Evolutionary conservation across 2,329 filamentous ascomycete species (phyloP).

Genomic region (Paracamarosporium sp.): DNA sequence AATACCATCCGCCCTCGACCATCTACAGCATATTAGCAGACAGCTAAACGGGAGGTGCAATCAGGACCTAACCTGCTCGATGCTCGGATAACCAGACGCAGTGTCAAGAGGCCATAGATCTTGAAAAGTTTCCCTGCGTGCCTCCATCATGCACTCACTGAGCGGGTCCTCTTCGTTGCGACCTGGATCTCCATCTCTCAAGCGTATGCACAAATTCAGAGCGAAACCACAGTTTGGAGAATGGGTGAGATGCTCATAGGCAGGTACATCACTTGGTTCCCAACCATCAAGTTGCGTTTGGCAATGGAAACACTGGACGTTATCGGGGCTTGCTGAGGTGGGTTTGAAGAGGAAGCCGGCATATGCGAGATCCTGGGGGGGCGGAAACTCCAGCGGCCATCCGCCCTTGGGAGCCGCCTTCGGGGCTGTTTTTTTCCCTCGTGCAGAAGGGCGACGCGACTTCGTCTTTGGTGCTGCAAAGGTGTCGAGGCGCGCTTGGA

Average conservation of each 20-base stretch:
- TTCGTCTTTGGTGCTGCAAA: conserved; percentile 71
- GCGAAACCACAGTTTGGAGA: conserved; percentile 88
- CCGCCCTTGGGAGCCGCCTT: conserved; percentile 35
- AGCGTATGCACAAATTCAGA: conserved; percentile 63
- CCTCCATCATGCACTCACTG: conserved; percentile 72
- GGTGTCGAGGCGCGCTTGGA: conserved; percentile 78
- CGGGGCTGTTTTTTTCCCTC: conserved; percentile 60
- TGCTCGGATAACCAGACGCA: conserved; percentile 31
- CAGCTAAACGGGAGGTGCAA: conserved; percentile 52
- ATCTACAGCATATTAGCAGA: conserved; percentile 89
- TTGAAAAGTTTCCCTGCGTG: conserved; percentile 83
- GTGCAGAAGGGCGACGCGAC: conserved; percentile 74
- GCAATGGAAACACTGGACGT: conserved; percentile 89
- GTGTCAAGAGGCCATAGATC: conserved; percentile 84
- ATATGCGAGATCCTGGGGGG: conserved; percentile 77
- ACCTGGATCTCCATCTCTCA: conserved; percentile 66
- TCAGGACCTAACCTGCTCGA: conserved; percentile 70
- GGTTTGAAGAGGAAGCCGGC: conserved; percentile 93
- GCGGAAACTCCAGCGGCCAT: conserved; percentile 81
- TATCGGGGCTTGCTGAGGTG: conserved; percentile 77
- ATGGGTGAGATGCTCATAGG: conserved; percentile 85
- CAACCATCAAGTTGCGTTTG: conserved; percentile 85
- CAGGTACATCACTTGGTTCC: conserved; percentile 84
- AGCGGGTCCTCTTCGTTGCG: conserved; percentile 77
- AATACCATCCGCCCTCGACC: conserved; percentile 92